These are phyloP conservation scores for Penicillium malachiteum DNA, from an alignment of 495 filamentous ascomycete genomes.

Conservation along the genomic window DNA sequence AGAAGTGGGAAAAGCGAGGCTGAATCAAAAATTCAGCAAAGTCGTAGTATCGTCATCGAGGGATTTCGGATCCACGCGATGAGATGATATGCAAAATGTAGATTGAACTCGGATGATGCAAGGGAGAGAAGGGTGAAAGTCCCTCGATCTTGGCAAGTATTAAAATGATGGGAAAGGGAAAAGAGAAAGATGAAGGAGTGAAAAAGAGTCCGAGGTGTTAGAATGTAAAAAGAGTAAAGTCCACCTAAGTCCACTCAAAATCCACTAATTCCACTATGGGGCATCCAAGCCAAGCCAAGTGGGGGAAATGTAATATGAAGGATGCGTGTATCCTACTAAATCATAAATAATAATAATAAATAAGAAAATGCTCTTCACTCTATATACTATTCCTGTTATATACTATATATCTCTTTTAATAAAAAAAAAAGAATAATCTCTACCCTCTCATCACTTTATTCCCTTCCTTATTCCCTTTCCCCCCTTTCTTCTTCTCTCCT, in stretches of 20 bases:
- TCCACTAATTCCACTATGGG: not conserved
- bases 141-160: conserved; percentile 25
- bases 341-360: no score
- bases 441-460: not conserved
- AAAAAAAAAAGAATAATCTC: no score
- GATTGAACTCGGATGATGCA: conserved; percentile 19
- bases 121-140: conserved; percentile 29
- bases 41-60: conserved; percentile 24
- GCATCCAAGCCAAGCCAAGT: not conserved
- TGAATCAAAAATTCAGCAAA: conserved; percentile 5
- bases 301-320: not conserved
- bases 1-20: conserved; percentile 15
- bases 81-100: conserved; percentile 8
- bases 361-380: no score
- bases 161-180: conserved; percentile 1
- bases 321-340: not conserved
- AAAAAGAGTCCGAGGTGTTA: not conserved
- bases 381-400: no score
- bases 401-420: no score
- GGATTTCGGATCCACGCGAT: conserved; percentile 1
- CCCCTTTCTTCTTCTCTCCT: conserved; percentile 1
- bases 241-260: not conserved
- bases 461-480: not conserved
- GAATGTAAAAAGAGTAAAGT: not conserved
- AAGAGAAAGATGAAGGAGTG: not conserved